A percentile compares a stretch with the other conserved stretches of the same genome.
These are phyloP conservation scores for Hibiscus mutabilis DNA, from an alignment of 345 rosid species.

Conservation along the genomic window DNA sequence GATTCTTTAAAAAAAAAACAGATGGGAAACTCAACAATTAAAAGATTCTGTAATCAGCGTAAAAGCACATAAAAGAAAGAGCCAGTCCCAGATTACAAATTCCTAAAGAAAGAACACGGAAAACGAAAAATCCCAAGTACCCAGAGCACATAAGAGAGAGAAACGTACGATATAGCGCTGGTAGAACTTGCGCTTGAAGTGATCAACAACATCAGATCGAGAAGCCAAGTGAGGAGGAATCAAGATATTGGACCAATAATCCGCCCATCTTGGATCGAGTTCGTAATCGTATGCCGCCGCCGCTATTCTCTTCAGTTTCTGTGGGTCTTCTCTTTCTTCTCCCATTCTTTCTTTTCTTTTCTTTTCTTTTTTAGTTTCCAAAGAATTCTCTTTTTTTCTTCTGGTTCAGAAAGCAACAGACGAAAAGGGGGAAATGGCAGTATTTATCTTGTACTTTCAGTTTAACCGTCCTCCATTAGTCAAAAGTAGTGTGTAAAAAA, in stretches of 20 bases:
- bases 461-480: background rate
- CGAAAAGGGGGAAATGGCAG: background rate
- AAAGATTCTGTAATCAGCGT: background rate
- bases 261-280: constrained; percentile 77
- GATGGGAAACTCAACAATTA: background rate
- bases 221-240: constrained; percentile 87
- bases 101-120: background rate
- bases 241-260: constrained; percentile 88
- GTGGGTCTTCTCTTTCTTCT: constrained; percentile 75
- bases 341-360: constrained; percentile 33
- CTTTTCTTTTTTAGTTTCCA: background rate
- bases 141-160: background rate
- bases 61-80: background rate
- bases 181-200: constrained; percentile 92
- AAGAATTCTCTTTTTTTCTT: background rate
- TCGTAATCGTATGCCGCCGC: constrained; percentile 87
- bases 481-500: background rate
- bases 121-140: background rate
- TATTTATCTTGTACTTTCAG: background rate
- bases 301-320: constrained; percentile 65
- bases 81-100: no score
- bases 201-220: constrained; percentile 75
- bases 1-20: background rate
- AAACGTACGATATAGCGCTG: constrained; percentile 68
- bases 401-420: background rate